Conservation (phyloP, 2,329 filamentous ascomycete species). For the Thielaviopsis populi region DNA sequence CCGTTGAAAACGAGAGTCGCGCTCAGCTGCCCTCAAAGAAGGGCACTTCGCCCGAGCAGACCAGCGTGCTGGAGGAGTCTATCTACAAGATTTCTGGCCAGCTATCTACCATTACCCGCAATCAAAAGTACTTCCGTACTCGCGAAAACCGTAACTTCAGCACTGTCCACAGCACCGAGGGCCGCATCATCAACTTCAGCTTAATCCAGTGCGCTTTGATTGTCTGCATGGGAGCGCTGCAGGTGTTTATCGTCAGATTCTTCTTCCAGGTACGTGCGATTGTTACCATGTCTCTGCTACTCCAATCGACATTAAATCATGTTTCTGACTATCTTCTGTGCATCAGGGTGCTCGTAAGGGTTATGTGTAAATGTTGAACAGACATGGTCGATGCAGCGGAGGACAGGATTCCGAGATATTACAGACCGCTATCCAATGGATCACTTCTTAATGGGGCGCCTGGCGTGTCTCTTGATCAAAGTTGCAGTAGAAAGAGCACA, state of each 20-base stretch:
- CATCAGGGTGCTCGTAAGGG: slow-evolving; percentile 49
- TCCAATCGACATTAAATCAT: not conserved
- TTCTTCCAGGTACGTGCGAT: slow-evolving; percentile 68
- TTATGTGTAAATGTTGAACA: slow-evolving; percentile 39
- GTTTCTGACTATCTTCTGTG: slow-evolving; percentile 17
- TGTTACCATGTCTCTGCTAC: not conserved
- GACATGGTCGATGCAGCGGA: not conserved
- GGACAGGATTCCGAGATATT: not conserved
- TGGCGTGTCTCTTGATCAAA: slow-evolving; percentile 2
- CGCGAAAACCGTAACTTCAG: slow-evolving; percentile 98
- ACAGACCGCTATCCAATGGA: not conserved
- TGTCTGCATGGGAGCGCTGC: slow-evolving; percentile 84
- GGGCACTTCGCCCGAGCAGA: slow-evolving; percentile 78
- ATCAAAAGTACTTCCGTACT: slow-evolving; percentile 99
- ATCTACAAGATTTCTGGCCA: slow-evolving; percentile 90
- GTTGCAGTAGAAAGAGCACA: not conserved
- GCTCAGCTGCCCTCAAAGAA: slow-evolving; percentile 76
- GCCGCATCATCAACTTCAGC: slow-evolving; percentile 92
- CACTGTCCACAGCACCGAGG: slow-evolving; percentile 91
- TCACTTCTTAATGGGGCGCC: not conserved
- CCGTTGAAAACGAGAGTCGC: slow-evolving; percentile 78
- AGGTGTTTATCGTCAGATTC: slow-evolving; percentile 95
- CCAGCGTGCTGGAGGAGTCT: slow-evolving; percentile 75
- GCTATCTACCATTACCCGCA: slow-evolving; percentile 83
- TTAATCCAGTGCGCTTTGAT: slow-evolving; percentile 85